Conservation (phyloP, 805 yeast species). For the Teunomyces gatunensis region DNA sequence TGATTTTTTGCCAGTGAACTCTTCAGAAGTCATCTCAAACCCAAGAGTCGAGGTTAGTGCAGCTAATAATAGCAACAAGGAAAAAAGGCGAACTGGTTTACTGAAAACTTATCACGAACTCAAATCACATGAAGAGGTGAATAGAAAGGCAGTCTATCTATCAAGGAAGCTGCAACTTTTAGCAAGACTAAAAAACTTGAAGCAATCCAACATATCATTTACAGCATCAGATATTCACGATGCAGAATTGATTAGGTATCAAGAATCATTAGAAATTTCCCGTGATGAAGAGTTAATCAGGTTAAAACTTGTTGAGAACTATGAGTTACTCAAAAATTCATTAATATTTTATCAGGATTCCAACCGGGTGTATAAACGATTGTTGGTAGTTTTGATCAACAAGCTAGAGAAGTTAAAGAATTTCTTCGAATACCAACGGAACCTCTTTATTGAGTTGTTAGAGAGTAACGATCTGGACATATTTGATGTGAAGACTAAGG, state of each 20-base stretch:
- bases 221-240: conserved; percentile 21
- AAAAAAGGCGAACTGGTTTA: conserved; percentile 23
- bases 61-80: conserved; percentile 18
- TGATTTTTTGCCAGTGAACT: neutral
- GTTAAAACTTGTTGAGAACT: conserved; percentile 28
- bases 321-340: conserved; percentile 31
- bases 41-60: conserved; percentile 12
- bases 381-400: conserved; percentile 27
- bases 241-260: conserved; percentile 24
- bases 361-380: conserved; percentile 30
- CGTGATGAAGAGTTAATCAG: conserved; percentile 35
- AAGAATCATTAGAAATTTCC: conserved; percentile 16
- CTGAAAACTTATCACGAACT: conserved; percentile 14
- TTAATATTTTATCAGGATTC: conserved; percentile 36
- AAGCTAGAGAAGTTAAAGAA: conserved; percentile 38
- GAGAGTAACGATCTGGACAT: conserved; percentile 13
- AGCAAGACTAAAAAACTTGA: conserved; percentile 22
- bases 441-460: conserved; percentile 22
- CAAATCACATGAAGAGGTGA: conserved; percentile 13
- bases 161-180: conserved; percentile 23
- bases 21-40: conserved; percentile 4
- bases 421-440: conserved; percentile 37
- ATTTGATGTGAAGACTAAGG: conserved; percentile 23
- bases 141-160: conserved; percentile 20
- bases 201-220: conserved; percentile 24